These are phyloP conservation scores for Porogramme epimiltina DNA, from an alignment of 1,284 basidiomycete genomes.

Conservation along the genomic window DNA sequence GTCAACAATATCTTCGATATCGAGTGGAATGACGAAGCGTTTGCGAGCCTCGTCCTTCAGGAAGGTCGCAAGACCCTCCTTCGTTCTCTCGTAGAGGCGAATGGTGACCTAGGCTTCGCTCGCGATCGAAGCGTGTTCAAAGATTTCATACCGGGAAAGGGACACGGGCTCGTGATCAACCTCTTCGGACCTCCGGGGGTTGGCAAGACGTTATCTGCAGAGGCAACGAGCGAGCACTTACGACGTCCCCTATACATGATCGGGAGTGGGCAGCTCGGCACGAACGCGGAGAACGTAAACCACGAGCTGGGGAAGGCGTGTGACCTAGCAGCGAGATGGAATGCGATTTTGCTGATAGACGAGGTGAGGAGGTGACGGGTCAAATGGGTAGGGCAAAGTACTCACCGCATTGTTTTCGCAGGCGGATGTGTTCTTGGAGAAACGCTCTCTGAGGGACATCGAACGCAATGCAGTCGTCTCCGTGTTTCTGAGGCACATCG, in stretches of 20 bases:
- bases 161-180: conserved; percentile 59
- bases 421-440: conserved; percentile 55
- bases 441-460: conserved; percentile 57
- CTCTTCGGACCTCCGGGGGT: conserved; percentile 63
- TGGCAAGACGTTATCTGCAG: conserved; percentile 51
- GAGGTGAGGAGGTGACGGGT: conserved; percentile 43
- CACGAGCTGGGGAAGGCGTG: conserved; percentile 22
- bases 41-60: conserved; percentile 56
- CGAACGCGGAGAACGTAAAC: conserved; percentile 37
- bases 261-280: conserved; percentile 59
- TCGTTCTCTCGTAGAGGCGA: conserved; percentile 56
- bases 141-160: conserved; percentile 63
- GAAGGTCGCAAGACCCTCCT: conserved; percentile 51
- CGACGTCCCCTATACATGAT: conserved; percentile 58
- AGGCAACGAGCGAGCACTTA: conserved; percentile 63
- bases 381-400: too few relatives aligned
- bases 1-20: conserved; percentile 50
- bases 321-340: conserved; percentile 58
- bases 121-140: conserved; percentile 45
- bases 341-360: conserved; percentile 63
- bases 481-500: conserved; percentile 60
- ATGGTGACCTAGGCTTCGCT: conserved; percentile 45
- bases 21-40: conserved; percentile 58
- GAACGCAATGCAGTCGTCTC: conserved; percentile 66
- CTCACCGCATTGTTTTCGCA: neutral